Percentiles rank a stretch among this genome's conserved stretches.
Evolutionary conservation across 306 rosid genomes (phyloP).

Genomic region (Prunus armeniaca): DNA sequence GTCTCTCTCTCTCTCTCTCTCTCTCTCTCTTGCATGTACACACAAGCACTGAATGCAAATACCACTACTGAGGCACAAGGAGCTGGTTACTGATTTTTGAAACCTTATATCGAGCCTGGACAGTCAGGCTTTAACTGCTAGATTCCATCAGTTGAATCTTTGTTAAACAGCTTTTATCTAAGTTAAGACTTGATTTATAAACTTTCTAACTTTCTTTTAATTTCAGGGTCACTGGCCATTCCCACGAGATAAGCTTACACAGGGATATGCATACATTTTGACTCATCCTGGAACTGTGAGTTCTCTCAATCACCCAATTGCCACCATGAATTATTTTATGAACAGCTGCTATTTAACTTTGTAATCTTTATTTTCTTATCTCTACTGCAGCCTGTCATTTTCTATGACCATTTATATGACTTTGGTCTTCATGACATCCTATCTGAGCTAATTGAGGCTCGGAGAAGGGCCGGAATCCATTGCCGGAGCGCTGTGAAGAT

Average conservation of each 20-base stretch:
- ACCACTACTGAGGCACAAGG: neutral
- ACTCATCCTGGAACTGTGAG: conserved; percentile 85
- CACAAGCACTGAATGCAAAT: neutral
- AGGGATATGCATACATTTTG: conserved; percentile 79
- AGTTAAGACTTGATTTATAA: neutral
- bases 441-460: conserved; percentile 58
- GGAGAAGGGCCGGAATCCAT: conserved; percentile 65
- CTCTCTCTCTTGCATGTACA: neutral
- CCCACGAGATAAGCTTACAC: conserved; percentile 74
- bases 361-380: neutral
- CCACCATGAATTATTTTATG: neutral
- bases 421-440: conserved; percentile 63
- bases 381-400: conserved; percentile 57
- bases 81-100: neutral
- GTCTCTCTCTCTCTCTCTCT: conserved; percentile 30
- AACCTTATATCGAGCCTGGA: neutral
- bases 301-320: conserved; percentile 20
- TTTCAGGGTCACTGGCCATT: conserved; percentile 86
- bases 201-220: conserved; percentile 12
- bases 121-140: neutral
- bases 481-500: conserved; percentile 69
- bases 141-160: neutral
- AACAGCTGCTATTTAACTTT: neutral
- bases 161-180: neutral
- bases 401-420: conserved; percentile 73